These are phyloP conservation scores for Solanum tarijense DNA, from an alignment of 257 asterid genomes.

Conservation along the genomic window DNA sequence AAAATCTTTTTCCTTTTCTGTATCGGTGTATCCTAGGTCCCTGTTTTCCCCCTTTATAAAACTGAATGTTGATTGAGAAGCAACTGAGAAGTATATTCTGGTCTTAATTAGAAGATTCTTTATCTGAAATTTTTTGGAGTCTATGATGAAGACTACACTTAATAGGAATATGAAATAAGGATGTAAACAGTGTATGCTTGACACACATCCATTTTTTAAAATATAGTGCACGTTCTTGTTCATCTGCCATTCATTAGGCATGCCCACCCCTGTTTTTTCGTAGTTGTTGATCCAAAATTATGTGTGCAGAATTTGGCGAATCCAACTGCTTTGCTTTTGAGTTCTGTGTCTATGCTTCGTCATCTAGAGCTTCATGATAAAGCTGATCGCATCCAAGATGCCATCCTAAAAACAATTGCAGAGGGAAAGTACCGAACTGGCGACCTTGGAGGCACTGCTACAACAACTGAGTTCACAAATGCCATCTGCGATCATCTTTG, in stretches of 20 bases:
- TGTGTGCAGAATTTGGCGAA: slow-evolving; percentile 75
- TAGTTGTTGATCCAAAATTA: neutral
- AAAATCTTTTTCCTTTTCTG: neutral
- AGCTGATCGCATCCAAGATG: slow-evolving; percentile 75
- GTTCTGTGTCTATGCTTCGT: slow-evolving; percentile 70
- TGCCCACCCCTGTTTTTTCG: neutral
- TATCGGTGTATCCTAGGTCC: neutral
- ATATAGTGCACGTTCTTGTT: neutral
- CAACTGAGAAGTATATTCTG: neutral
- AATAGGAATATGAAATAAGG: neutral
- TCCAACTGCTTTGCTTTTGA: slow-evolving; percentile 91
- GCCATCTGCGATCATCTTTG: slow-evolving; percentile 74
- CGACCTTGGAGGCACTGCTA: slow-evolving; percentile 87
- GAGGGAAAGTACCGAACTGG: slow-evolving; percentile 88
- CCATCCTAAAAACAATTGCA: slow-evolving; percentile 70
- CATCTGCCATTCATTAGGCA: neutral
- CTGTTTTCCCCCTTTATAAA: neutral
- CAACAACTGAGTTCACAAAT: slow-evolving; percentile 71
- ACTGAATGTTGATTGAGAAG: neutral
- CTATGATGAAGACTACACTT: neutral
- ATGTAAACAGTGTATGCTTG: neutral
- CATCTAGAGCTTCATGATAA: slow-evolving; percentile 70
- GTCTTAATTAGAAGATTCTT: neutral
- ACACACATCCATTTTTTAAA: neutral
- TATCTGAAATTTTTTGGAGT: neutral